Evolutionary conservation across 371 early-diverging fungal species (phyloP), one percentile per base, ranked within the genome.

Genomic region (Blakeslea trispora): DNA sequence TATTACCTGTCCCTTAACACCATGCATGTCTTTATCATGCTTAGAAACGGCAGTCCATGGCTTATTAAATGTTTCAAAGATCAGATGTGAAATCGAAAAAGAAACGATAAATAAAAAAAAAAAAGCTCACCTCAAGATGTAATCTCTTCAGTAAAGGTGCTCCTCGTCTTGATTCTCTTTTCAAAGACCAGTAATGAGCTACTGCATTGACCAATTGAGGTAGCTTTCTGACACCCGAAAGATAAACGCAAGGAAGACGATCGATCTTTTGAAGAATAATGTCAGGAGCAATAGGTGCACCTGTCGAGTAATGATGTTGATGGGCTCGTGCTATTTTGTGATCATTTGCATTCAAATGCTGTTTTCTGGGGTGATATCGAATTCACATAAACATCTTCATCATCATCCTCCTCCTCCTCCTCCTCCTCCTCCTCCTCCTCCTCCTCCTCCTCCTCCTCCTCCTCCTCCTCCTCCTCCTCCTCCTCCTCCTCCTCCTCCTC

Each of bases 31-130:
- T 44, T 84, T 85, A 45, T 82, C 82, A 61, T 90, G 91, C 41
- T 89, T 85, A 52, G 86, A 85, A n/a, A 84, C 83, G 3, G 92
- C 93, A 1, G 97, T 94, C 98, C 98, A 97, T 11, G 98, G 96
- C 87, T 90, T 65, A n/a, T 31, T 10, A 24, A 28, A 40, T 24
- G 11, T n/a, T n/a, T n/a, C 1, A 47, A 46, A 45, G 39, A 19
- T 5, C 19, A 23, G 43, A 2, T 35, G n/a, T n/a, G n/a, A n/a
- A n/a, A n/a, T n/a, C n/a, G n/a, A n/a, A n/a, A n/a, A n/a, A n/a
- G n/a, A n/a, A n/a, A n/a, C 15, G 18, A 44, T 37, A 39, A 8
- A 37, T 28, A 17, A 17, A 50, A 8, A 13, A 8, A 15, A 28
- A n/a, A 35, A 2, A 7, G 45, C 59, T 46, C 68, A 89, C 90